phyloP scores from a whole-genome alignment of 129 eudicot genomes.

The Smallanthus sonchifolius region DNA sequence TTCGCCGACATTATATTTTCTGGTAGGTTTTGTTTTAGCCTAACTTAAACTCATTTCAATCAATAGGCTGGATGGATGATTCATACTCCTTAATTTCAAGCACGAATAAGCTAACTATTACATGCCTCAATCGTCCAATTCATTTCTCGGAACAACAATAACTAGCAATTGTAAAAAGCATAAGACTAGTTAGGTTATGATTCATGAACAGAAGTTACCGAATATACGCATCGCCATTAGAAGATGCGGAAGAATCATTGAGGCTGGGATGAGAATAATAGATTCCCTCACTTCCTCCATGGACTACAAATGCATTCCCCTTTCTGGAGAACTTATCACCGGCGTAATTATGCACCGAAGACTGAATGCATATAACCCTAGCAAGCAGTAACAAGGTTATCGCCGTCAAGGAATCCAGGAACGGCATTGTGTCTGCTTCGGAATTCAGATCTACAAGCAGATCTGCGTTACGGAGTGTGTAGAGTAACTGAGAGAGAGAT shows the following conservation, averaged over 20 bases:
- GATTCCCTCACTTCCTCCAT: constrained; percentile 96
- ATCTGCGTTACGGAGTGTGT: constrained; percentile 14
- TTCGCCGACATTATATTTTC: not conserved
- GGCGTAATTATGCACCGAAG: constrained; percentile 74
- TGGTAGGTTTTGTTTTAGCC: constrained; percentile 6
- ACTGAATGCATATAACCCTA: constrained; percentile 29
- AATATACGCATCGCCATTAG: constrained; percentile 75
- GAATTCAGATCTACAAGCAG: constrained; percentile 22
- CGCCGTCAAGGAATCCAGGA: constrained; percentile 29
- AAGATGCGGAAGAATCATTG: constrained; percentile 34
- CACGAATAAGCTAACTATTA: not conserved
- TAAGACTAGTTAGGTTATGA: not conserved
- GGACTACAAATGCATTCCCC: constrained; percentile 86
- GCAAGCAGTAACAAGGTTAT: constrained; percentile 28
- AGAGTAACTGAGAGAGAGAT: constrained; percentile 20
- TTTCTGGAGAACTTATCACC: constrained; percentile 54
- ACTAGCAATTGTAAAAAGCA: not conserved
- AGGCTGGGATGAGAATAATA: constrained; percentile 50
- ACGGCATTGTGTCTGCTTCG: constrained; percentile 36
- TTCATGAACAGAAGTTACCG: constrained; percentile 34
- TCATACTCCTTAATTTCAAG: not conserved
- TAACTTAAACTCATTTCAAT: not conserved
- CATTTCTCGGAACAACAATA: not conserved
- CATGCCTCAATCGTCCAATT: constrained; percentile 1
- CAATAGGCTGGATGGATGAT: not conserved